Evolutionary conservation across 164 flowering plant species (phyloP), one percentile per base, ranked within the genome.

Genomic region (Piper betle): DNA sequence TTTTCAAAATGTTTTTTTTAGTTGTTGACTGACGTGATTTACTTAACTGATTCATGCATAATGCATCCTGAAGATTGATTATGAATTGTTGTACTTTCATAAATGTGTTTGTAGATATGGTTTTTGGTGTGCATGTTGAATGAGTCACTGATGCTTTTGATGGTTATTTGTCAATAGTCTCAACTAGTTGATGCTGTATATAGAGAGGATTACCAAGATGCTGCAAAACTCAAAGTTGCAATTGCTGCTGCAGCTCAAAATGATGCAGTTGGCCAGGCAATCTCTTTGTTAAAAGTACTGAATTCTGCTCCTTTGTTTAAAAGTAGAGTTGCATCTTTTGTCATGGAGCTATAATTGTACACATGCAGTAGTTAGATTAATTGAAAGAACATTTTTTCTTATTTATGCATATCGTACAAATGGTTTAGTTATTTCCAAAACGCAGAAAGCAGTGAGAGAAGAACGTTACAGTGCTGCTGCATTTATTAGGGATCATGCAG

Each of bases 161-260:
- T 46, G 50, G 50, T 20, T 55, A 25, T 57, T 40, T 64, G 43
- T 70, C 48, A 69, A 72, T 86, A 94, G 99, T 72, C 88, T 43
- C 96, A 85, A 61, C 75, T 94, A 62, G 69, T 72, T 17, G 69
- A 72, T 65, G 96, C 96, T 57, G 73, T 91, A 46, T 33, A 60
- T 53, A 77, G 61, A 63, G 99, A 94, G 71, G 91, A 88, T 65
- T 94, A 78, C 68, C 80, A 73, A 63, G 87, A 84, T 53, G 99
- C 99, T 68, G 93, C 97, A 16, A 85, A 80, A 80, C 75, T 91
- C 52, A 94, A 94, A 79, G 96, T 88, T 39, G 97, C 96, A 41
- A 81, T 94, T 69, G 97, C 97, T 60, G 96, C 97, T 64, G 82
- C 86, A 33, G 77, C 96, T 56, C 72, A 81, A 53, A 82, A 79